Conservation (phyloP, 768 basidiomycete genomes). For the Russula griseocarnosa region DNA sequence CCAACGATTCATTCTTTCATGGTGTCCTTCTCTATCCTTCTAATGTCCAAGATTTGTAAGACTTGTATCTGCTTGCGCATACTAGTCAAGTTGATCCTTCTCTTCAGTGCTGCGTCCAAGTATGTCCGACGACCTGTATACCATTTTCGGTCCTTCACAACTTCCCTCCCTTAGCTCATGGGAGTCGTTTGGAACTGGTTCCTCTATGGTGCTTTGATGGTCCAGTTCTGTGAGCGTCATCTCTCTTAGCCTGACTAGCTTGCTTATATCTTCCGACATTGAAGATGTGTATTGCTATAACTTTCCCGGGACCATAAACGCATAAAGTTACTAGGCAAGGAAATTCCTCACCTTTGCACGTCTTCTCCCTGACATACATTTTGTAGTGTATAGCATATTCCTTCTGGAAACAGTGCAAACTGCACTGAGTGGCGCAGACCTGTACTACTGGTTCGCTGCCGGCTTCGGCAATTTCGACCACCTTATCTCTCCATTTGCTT, state of each 20-base stretch:
- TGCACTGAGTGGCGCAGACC: slow-evolving; percentile 31
- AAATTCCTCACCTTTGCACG: not conserved
- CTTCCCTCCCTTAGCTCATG: slow-evolving; percentile 4
- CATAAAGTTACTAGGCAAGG: slow-evolving; percentile 16
- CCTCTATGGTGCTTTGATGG: slow-evolving; percentile 32
- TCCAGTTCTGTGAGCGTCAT: slow-evolving; percentile 33
- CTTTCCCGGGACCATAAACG: slow-evolving; percentile 9
- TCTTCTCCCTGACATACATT: not conserved
- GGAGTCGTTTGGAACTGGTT: slow-evolving; percentile 30
- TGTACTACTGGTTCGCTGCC: slow-evolving; percentile 33
- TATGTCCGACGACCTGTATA: slow-evolving; percentile 2
- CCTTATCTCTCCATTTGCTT: slow-evolving; percentile 28
- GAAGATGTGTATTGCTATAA: slow-evolving; percentile 21
- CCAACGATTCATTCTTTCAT: not conserved
- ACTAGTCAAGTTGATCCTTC: not conserved
- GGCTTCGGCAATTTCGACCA: slow-evolving; percentile 33
- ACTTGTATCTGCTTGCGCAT: not conserved
- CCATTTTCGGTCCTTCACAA: not conserved
- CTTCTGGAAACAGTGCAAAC: slow-evolving; percentile 31
- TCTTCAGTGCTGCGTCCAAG: slow-evolving; percentile 12
- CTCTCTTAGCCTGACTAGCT: not conserved
- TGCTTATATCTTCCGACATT: not conserved
- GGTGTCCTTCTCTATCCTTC: too few species aligned
- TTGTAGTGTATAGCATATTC: slow-evolving; percentile 32
- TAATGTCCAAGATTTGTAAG: too few species aligned